These are phyloP conservation scores for Saksenaea vasiformis DNA, from an alignment of 371 early-diverging fungal genomes.

Conservation along the genomic window DNA sequence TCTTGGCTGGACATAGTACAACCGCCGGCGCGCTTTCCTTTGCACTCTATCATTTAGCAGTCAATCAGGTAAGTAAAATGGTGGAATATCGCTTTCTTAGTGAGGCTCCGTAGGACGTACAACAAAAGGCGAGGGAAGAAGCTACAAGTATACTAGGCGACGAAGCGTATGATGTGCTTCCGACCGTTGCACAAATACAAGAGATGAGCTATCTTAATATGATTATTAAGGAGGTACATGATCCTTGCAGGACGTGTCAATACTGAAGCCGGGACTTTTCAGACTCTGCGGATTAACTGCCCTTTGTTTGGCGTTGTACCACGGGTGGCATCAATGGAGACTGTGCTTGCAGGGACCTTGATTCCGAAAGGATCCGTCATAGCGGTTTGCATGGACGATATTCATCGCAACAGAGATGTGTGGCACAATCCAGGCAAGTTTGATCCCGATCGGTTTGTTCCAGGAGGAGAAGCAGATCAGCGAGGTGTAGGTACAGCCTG, in stretches of 20 bases:
- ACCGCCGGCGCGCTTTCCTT: slow-evolving; percentile 32
- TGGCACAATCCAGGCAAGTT: slow-evolving; percentile 24
- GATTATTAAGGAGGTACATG: slow-evolving; percentile 30
- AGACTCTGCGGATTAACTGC: slow-evolving; percentile 10
- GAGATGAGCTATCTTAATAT: slow-evolving; percentile 14
- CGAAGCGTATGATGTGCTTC: slow-evolving; percentile 36
- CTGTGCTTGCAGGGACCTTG: slow-evolving; percentile 11
- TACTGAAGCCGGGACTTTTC: neutral
- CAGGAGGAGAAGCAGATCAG: slow-evolving; percentile 9
- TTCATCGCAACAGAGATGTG: slow-evolving; percentile 16
- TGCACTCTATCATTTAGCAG: slow-evolving; percentile 38
- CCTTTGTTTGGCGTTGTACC: slow-evolving; percentile 8
- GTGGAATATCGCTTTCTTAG: neutral
- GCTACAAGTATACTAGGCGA: slow-evolving; percentile 56
- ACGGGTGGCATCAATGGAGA: slow-evolving; percentile 14
- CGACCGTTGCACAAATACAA: slow-evolving; percentile 22
- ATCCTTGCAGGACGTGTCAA: neutral
- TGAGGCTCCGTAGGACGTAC: slow-evolving; percentile 33
- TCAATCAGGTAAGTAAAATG: slow-evolving; percentile 27
- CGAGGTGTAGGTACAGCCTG: slow-evolving; percentile 17
- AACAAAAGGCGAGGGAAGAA: slow-evolving; percentile 51
- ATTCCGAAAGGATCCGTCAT: slow-evolving; percentile 21
- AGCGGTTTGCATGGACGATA: slow-evolving; percentile 6
- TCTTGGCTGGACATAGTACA: slow-evolving; percentile 18
- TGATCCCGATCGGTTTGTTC: slow-evolving; percentile 18